A percentile compares a stretch with the other conserved stretches of the same genome.
Evolutionary conservation across 1,139 yeast genomes (phyloP).

Genomic region (Candida sanyaensis): DNA sequence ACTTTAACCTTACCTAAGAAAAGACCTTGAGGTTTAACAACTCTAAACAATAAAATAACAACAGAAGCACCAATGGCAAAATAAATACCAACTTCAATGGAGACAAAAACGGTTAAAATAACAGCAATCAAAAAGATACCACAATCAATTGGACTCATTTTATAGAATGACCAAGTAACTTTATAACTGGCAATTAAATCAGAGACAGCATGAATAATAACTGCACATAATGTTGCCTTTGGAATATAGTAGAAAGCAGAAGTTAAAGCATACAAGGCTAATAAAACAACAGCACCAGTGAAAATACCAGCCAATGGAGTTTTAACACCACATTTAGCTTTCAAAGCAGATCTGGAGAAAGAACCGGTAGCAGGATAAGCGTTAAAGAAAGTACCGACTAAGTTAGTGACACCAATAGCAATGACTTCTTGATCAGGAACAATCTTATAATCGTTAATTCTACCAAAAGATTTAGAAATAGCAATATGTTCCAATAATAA

Average conservation of each 20-base stretch:
- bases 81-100: slow-evolving; percentile 88
- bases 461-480: slow-evolving; percentile 89
- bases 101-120: slow-evolving; percentile 73
- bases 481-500: slow-evolving; percentile 90
- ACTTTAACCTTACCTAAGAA: slow-evolving; percentile 78
- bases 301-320: slow-evolving; percentile 93
- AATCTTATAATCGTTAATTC: slow-evolving; percentile 87
- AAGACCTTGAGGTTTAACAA: slow-evolving; percentile 79
- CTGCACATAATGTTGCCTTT: slow-evolving; percentile 81
- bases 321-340: slow-evolving; percentile 93
- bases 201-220: slow-evolving; percentile 93
- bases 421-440: slow-evolving; percentile 92
- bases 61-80: slow-evolving; percentile 85
- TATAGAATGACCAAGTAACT: slow-evolving; percentile 75
- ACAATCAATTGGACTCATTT: slow-evolving; percentile 73
- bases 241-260: slow-evolving; percentile 87
- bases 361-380: slow-evolving; percentile 98
- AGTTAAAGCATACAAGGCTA: slow-evolving; percentile 85
- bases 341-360: slow-evolving; percentile 90
- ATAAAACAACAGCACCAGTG: slow-evolving; percentile 85
- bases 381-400: slow-evolving; percentile 86
- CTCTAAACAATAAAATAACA: slow-evolving; percentile 70
- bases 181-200: slow-evolving; percentile 78
- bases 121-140: slow-evolving; percentile 78
- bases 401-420: slow-evolving; percentile 91